Base-by-base conservation (phyloP, 2,329 filamentous ascomycete genomes). In the Fusarium pseudograminearum region DNA sequence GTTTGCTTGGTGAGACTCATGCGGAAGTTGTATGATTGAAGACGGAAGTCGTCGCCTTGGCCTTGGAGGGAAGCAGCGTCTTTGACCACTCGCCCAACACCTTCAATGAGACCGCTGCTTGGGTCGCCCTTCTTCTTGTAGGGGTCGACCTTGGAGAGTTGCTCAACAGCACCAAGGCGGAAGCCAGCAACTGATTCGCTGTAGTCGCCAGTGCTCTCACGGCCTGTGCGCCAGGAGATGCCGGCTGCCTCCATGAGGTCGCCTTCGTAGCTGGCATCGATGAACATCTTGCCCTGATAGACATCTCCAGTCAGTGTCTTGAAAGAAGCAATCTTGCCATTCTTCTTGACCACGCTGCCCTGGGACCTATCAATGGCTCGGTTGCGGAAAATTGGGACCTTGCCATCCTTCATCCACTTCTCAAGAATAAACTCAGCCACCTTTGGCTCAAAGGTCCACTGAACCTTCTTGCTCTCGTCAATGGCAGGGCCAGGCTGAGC, bases 401-500 rank as follows among this genome's bases (percentile, higher is more conserved):
- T 58, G n/a, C 56, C 69, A 46, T 71, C 69, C 34, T 69, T 69
- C 36, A 71, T 45, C 69, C 69, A 71, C 42, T 58, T 67, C 41
- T 71, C 69, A 9, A 65, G 56, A 4, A 71, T 61, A 1, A 30
- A 44, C 55, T 71, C 69, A 6, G 69, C 69, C 12, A 64, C 69
- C 46, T 70, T 71, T 12, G 69, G 69, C 42, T 71, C 69, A 22
- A 71, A 71, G 10, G 69, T 71, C 69, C 69, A 71, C n/a, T 71
- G 69, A 33, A 71, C 38, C 34, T 72, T 67, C 15, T 53, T 70
- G 26, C 51, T 42, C 22, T 56, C 48, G 1, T 71, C 69, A 16
- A 71, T 71, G 18, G 69, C 69, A 26, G 69, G 69, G 1, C 69
- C 69, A 6, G 69, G 69, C 31, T 71, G 69, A 3, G 69, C 65